Conservation (phyloP, 257 asterid genomes). For the Vinca minor region DNA sequence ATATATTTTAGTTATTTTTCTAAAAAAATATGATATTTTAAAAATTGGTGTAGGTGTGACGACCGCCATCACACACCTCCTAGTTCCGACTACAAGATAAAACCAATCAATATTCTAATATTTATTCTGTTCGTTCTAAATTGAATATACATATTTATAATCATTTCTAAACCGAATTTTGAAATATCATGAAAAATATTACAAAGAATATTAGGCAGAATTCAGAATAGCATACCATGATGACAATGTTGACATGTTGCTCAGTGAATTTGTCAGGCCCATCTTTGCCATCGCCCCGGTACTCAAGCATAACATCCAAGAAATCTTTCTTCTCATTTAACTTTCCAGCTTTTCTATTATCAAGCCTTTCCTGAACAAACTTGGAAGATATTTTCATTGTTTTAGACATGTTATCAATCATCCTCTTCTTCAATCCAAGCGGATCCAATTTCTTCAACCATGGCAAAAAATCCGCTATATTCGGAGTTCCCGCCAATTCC, state of each 20-base stretch:
- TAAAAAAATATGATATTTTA: too few species aligned
- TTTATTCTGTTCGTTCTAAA: too few species aligned
- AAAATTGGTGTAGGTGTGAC: too few species aligned
- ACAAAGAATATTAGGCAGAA: too few species aligned
- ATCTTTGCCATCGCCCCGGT: constrained; percentile 51
- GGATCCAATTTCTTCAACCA: constrained; percentile 43
- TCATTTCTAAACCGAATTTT: too few species aligned
- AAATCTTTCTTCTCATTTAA: constrained; percentile 41
- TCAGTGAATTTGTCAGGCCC: constrained; percentile 41
- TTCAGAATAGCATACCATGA: too few species aligned
- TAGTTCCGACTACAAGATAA: too few species aligned
- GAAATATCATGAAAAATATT: too few species aligned
- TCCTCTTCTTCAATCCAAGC: constrained; percentile 32
- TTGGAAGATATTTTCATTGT: constrained; percentile 31
- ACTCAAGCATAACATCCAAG: constrained; percentile 51
- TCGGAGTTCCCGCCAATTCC: constrained; percentile 41
- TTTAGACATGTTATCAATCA: constrained; percentile 20
- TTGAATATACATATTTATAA: too few species aligned
- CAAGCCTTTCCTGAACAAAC: constrained; percentile 40
- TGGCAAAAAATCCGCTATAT: constrained; percentile 43
- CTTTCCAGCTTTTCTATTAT: constrained; percentile 26
- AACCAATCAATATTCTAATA: too few species aligned
- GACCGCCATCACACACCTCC: too few species aligned
- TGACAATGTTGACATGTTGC: constrained; percentile 27
- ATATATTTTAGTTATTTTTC: too few species aligned